Percentiles rank a stretch among this genome's conserved stretches.
These are phyloP conservation scores for Vanilla planifolia DNA, from an alignment of 106 monocot species.

Conservation along the genomic window DNA sequence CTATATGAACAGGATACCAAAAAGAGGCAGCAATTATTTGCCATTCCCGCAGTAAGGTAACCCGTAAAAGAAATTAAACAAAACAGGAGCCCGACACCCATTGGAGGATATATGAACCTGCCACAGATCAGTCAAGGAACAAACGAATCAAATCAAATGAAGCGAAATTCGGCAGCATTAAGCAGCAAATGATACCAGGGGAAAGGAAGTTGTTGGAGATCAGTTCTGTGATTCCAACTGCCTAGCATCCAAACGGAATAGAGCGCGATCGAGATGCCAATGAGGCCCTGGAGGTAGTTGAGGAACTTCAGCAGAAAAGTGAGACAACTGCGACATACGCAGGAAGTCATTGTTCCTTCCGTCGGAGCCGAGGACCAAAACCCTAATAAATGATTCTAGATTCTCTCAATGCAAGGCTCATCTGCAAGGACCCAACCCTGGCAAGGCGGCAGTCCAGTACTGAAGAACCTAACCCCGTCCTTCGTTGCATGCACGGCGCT, in stretches of 20 bases:
- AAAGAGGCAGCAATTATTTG: slow-evolving; percentile 70
- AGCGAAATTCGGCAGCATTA: too few relatives aligned
- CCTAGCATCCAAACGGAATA: slow-evolving; percentile 60
- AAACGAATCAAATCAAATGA: background rate
- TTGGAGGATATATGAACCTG: slow-evolving; percentile 62
- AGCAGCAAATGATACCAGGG: slow-evolving; percentile 42
- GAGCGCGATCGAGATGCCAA: slow-evolving; percentile 47
- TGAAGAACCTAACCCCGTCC: too few relatives aligned
- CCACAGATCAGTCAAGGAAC: background rate
- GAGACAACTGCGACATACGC: slow-evolving; percentile 34
- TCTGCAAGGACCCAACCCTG: too few relatives aligned
- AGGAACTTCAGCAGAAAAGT: slow-evolving; percentile 54
- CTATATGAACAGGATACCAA: slow-evolving; percentile 52
- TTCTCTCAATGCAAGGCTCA: too few relatives aligned
- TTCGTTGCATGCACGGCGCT: too few relatives aligned
- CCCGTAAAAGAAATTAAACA: slow-evolving; percentile 60
- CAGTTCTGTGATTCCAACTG: slow-evolving; percentile 24
- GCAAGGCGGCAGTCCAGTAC: too few relatives aligned
- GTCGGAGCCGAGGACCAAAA: too few relatives aligned
- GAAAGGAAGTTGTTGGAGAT: slow-evolving; percentile 40
- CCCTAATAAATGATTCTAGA: too few relatives aligned
- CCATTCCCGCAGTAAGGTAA: slow-evolving; percentile 52
- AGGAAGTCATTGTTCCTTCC: slow-evolving; percentile 25
- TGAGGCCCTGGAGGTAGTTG: slow-evolving; percentile 74
- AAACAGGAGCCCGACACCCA: slow-evolving; percentile 56